A percentile compares a stretch with the other conserved stretches of the same genome.
These are phyloP conservation scores for Metschnikowia dekortorum DNA, from an alignment of 805 yeast species.

Conservation along the genomic window DNA sequence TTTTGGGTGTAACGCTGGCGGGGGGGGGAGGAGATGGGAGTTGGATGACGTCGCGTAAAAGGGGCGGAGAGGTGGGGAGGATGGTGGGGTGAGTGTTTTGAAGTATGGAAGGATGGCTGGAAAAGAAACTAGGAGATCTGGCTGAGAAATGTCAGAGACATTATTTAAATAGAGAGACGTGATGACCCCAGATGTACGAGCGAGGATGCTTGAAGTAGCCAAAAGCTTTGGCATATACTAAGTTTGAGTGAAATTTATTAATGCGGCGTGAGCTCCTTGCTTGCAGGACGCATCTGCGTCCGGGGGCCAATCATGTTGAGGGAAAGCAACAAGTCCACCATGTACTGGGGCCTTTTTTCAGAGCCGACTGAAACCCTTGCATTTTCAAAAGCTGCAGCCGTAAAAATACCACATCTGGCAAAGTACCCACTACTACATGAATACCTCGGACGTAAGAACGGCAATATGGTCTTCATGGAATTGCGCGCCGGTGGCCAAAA, in stretches of 20 bases:
- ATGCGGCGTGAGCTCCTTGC: constrained; percentile 3
- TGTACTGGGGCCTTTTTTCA: background rate
- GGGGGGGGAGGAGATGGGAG: background rate
- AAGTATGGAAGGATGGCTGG: background rate
- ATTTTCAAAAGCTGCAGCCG: background rate
- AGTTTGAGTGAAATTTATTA: constrained; percentile 5
- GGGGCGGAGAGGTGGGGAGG: background rate
- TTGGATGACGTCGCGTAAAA: background rate
- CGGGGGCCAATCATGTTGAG: background rate
- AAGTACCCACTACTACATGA: background rate
- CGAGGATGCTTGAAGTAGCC: constrained; percentile 4
- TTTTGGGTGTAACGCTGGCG: background rate
- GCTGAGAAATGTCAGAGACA: background rate
- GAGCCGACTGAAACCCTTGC: background rate
- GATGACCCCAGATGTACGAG: background rate
- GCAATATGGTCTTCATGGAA: background rate
- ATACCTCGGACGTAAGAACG: background rate
- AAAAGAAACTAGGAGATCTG: background rate
- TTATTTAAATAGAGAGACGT: constrained; percentile 1
- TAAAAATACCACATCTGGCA: background rate
- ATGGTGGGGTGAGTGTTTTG: background rate
- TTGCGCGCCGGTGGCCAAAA: constrained; percentile 4
- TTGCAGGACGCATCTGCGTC: constrained; percentile 4
- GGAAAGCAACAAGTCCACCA: background rate
- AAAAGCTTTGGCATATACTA: background rate